Evolutionary conservation across 208 protist species (phyloP).

Genomic region (Herpetomonas tarakana): DNA sequence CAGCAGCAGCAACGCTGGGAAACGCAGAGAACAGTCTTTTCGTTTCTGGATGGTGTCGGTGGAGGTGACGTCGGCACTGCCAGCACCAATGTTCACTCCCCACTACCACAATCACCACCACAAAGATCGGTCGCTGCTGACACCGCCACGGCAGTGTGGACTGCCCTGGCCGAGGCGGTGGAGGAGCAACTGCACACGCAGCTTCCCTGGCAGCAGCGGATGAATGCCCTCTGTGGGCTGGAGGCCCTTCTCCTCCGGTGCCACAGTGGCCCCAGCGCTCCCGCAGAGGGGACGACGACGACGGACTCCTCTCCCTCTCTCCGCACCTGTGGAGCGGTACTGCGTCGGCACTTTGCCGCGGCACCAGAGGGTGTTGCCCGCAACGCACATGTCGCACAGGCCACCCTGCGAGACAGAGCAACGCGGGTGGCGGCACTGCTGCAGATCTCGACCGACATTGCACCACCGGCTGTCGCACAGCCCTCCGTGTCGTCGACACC

Average conservation of each 20-base stretch:
- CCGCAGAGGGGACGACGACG: too few species aligned
- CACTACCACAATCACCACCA: too few species aligned
- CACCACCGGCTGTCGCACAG: too few species aligned
- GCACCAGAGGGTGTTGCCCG: constrained; percentile 36
- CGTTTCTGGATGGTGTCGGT: not conserved
- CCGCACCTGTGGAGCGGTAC: not conserved
- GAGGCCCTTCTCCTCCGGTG: constrained; percentile 34
- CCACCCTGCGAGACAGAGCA: constrained; percentile 21
- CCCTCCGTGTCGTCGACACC: too few species aligned
- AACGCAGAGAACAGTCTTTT: not conserved
- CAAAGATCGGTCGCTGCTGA: too few species aligned
- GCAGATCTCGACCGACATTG: not conserved
- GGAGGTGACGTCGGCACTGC: not conserved
- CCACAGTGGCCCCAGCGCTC: too few species aligned
- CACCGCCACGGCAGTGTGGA: constrained; percentile 12
- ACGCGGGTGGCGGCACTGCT: constrained; percentile 6
- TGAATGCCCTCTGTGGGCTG: constrained; percentile 44
- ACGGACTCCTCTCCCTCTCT: too few species aligned
- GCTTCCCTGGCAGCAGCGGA: constrained; percentile 41
- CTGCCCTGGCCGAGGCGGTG: constrained; percentile 21
- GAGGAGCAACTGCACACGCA: constrained; percentile 20
- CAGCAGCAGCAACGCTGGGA: not conserved
- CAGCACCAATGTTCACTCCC: too few species aligned
- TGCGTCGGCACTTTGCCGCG: constrained; percentile 22
- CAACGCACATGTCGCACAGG: constrained; percentile 39